These are phyloP conservation scores for Salix dunnii DNA, from an alignment of 345 rosid genomes.

Conservation along the genomic window DNA sequence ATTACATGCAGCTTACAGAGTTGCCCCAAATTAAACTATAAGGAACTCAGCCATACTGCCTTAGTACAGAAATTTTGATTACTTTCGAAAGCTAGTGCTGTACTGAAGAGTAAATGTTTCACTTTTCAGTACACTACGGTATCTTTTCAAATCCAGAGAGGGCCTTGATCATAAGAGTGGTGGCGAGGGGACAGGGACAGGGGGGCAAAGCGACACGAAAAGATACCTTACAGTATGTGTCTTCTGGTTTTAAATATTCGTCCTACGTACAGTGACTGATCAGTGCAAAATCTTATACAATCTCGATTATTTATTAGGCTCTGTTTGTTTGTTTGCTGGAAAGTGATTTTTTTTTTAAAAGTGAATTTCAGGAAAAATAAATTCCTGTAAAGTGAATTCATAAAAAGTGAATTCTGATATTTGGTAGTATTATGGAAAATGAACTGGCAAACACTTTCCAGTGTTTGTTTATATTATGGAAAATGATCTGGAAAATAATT, in stretches of 20 bases:
- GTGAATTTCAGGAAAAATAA: too few relatives aligned
- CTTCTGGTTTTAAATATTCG: neutral
- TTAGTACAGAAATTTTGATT: neutral
- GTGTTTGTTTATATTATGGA: too few relatives aligned
- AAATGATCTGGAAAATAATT: too few relatives aligned
- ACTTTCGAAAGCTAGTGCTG: neutral
- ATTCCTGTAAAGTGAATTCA: too few relatives aligned
- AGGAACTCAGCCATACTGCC: neutral
- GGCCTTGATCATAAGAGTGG: neutral
- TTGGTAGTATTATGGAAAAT: too few relatives aligned
- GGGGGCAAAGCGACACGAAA: neutral
- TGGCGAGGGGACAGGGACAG: neutral
- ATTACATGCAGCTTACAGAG: neutral
- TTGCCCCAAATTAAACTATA: neutral
- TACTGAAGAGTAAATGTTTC: neutral
- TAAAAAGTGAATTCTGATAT: too few relatives aligned
- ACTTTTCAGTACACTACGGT: neutral
- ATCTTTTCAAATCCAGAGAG: neutral
- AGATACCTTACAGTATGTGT: neutral
- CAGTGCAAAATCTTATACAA: neutral
- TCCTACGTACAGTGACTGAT: neutral
- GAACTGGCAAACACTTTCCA: too few relatives aligned
- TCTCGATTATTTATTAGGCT: neutral
- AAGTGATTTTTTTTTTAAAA: too few relatives aligned
- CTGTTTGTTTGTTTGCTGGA: too few relatives aligned